Base-by-base conservation (phyloP, 768 basidiomycete genomes). In the Mycena filopes region DNA sequence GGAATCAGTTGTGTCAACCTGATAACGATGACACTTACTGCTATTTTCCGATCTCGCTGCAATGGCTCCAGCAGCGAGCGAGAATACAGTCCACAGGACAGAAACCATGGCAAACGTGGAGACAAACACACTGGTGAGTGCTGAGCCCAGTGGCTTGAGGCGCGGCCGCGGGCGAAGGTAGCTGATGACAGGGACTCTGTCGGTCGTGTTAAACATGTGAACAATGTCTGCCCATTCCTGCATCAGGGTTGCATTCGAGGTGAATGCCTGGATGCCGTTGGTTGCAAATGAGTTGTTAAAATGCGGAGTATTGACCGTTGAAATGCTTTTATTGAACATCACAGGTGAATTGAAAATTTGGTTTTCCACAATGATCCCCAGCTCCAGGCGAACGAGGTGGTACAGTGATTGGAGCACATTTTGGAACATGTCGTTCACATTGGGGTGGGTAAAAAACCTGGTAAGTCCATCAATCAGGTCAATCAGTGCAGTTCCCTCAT, bases 111-210 rank as follows among this genome's bases (percentile, higher is more conserved):
- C 31, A 12, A 33, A 33, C 12, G 31, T 33, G 7, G 31, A 33
- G 31, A 33, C 31, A 33, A 33, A 33, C 7, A 33, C 31, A 12
- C 31, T 33, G 31, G 31, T 33, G 31, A 33, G 5, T 33, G 63
- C 56, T 13, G 63, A 59, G 28, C 63, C 63, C 11, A 59, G 16
- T 21, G 63, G 55, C 16, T 65, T 65, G 8, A 31, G 3, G 18
- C 47, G 56, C 8, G 55, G 55, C 16, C 38, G 23, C 1, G 40
- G 33, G 5, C 63, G 63, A 3, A n/a, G 15, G 43, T 65, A 65
- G 12, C 18, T 25, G 40, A 65, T 58, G 29, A 57, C 49, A 4
- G 63, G 63, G 21, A 49, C 58, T 5, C 48, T 23, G 15, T 29
- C 20, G 13, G 16, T 60, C 11, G 50, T 18, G 8, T 48, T 42